Percentiles rank a stretch among this genome's conserved stretches.
Evolutionary conservation across 2,329 filamentous ascomycete genomes (phyloP).

Genomic region (Zasmidium citrigriseum): DNA sequence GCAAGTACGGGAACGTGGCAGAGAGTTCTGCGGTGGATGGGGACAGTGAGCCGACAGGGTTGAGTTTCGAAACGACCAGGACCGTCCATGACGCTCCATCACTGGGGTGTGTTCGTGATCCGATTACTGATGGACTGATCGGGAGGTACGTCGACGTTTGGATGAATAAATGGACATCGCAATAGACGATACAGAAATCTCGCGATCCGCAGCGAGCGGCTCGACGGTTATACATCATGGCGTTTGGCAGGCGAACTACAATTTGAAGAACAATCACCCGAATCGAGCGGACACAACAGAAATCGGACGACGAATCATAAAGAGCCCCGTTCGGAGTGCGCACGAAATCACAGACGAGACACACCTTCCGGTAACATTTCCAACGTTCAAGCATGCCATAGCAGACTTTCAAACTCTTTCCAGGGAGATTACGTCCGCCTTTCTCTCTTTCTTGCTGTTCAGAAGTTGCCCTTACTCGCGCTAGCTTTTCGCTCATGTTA

Average conservation of each 20-base stretch:
- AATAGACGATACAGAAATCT: no score
- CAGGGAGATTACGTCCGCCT: not conserved
- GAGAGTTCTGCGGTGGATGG: not conserved
- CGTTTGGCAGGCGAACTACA: no score
- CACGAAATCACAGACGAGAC: not conserved
- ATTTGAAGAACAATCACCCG: no score
- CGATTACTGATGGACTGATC: conserved; percentile 10
- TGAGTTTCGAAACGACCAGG: conserved; percentile 12
- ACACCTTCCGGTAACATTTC: not conserved
- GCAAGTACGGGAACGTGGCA: conserved; percentile 13
- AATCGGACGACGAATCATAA: no score
- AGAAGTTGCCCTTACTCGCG: not conserved
- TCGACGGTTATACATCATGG: no score
- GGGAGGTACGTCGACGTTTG: conserved; percentile 14
- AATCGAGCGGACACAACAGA: no score
- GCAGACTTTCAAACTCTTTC: not conserved
- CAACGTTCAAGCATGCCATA: not conserved
- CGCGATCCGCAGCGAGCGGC: no score
- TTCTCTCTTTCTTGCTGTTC: no score
- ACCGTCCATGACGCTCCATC: conserved; percentile 9
- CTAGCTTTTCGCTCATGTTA: not conserved
- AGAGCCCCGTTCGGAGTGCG: no score
- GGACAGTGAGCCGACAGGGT: conserved; percentile 4
- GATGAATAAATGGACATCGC: conserved; percentile 13
- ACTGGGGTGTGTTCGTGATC: conserved; percentile 8